phyloP scores from a whole-genome alignment of 2,329 filamentous ascomycete genomes.

The Sporothrix pallida region DNA sequence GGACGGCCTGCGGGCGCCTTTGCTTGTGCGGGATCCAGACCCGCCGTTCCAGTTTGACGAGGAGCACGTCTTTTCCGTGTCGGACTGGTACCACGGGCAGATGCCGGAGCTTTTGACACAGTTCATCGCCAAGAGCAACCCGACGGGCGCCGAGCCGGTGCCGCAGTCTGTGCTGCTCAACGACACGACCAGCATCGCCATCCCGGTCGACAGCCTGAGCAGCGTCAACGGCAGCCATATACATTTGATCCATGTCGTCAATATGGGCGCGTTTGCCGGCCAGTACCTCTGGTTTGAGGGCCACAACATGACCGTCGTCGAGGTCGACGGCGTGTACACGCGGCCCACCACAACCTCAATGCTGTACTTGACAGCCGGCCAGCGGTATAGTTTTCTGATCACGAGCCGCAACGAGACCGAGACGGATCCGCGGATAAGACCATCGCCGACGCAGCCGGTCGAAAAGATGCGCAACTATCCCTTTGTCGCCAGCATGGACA shows the following conservation, averaged over 20 bases:
- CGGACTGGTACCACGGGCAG: constrained; percentile 72
- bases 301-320: constrained; percentile 70
- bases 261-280: constrained; percentile 73
- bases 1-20: constrained; percentile 65
- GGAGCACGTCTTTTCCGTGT: constrained; percentile 69
- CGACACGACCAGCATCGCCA: constrained; percentile 66
- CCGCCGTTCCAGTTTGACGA: constrained; percentile 67
- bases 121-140: constrained; percentile 61
- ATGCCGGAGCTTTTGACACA: constrained; percentile 53
- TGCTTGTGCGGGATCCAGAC: constrained; percentile 67
- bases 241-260: constrained; percentile 74
- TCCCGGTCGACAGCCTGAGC: constrained; percentile 60
- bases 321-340: constrained; percentile 74
- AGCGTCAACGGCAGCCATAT: constrained; percentile 40
- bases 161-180: constrained; percentile 74
- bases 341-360: constrained; percentile 63
- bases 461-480: constrained; percentile 62
- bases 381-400: constrained; percentile 67
- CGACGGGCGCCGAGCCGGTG: constrained; percentile 66
- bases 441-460: constrained; percentile 47
- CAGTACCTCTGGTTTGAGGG: constrained; percentile 71
- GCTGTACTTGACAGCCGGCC: constrained; percentile 71
- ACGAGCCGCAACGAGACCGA: constrained; percentile 66
- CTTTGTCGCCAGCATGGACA: constrained; percentile 73
- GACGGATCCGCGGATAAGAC: too few species aligned